phyloP scores from a whole-genome alignment of 768 basidiomycete species.

The Collybiopsis confluens region DNA sequence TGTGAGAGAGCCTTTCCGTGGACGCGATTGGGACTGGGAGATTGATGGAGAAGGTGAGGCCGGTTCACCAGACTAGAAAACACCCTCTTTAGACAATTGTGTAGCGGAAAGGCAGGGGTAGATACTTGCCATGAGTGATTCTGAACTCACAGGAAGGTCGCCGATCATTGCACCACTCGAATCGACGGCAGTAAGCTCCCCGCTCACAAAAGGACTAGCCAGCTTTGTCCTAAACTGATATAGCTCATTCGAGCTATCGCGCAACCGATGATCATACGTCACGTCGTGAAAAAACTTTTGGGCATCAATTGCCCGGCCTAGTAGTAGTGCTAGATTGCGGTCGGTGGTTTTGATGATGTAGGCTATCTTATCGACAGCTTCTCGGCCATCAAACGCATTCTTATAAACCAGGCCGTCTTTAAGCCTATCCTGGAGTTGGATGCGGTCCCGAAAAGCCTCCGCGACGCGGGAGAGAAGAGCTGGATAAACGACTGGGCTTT shows the following conservation, averaged over 20 bases:
- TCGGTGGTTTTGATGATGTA: conserved; percentile 99
- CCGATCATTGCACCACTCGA: conserved; percentile 10
- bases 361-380: conserved; percentile 95
- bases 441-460: conserved; percentile 84
- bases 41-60: conserved; percentile 21
- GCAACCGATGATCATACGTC: conserved; percentile 93
- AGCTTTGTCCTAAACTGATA: conserved; percentile 90
- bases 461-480: conserved; percentile 93
- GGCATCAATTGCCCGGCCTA: conserved; percentile 94
- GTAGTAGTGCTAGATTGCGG: conserved; percentile 87
- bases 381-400: conserved; percentile 94
- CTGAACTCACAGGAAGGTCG: conserved; percentile 10
- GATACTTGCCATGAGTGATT: conserved; percentile 16
- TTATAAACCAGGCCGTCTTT: conserved; percentile 97
- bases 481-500: conserved; percentile 86
- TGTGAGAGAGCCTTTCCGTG: conserved; percentile 35
- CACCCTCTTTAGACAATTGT: no score
- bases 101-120: background rate
- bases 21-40: conserved; percentile 19
- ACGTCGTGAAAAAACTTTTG: conserved; percentile 99
- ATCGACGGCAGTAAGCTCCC: conserved; percentile 47
- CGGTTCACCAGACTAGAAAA: conserved; percentile 16
- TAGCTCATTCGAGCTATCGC: conserved; percentile 84
- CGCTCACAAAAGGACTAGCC: conserved; percentile 80
- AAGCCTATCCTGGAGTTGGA: conserved; percentile 69